Evolutionary conservation across 176 grass and related monocot species (phyloP).

Genomic region (Alloteropsis semialata): DNA sequence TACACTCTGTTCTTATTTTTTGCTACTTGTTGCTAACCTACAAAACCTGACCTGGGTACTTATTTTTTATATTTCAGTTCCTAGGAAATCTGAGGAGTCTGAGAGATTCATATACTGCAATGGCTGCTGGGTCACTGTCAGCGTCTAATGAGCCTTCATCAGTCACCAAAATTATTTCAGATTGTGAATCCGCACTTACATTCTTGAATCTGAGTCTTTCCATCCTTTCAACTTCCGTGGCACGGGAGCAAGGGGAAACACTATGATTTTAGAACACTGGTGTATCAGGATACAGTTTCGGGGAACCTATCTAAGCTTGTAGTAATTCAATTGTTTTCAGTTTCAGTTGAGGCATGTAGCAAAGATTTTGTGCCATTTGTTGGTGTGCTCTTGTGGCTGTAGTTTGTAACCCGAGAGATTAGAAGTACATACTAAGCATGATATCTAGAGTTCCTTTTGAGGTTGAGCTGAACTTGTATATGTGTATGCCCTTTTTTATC

Average conservation of each 20-base stretch:
- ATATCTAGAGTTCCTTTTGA: neutral
- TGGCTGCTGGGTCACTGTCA: slow-evolving; percentile 72
- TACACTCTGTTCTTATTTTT: neutral
- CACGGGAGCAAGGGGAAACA: slow-evolving; percentile 70
- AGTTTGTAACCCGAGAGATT: neutral
- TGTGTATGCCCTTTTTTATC: neutral
- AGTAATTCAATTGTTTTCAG: neutral
- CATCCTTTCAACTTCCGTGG: slow-evolving; percentile 92
- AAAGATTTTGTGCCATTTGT: slow-evolving; percentile 6
- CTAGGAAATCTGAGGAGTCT: slow-evolving; percentile 88
- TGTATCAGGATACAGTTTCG: neutral
- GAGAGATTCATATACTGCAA: slow-evolving; percentile 79
- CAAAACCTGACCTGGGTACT: slow-evolving; percentile 8
- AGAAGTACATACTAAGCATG: neutral
- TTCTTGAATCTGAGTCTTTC: slow-evolving; percentile 91
- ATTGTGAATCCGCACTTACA: slow-evolving; percentile 91
- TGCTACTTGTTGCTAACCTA: neutral
- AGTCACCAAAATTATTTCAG: slow-evolving; percentile 82
- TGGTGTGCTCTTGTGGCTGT: neutral
- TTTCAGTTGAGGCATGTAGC: neutral
- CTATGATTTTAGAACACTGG: slow-evolving; percentile 31
- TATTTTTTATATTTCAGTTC: slow-evolving; percentile 57
- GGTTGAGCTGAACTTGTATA: neutral
- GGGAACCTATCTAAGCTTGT: slow-evolving; percentile 5
- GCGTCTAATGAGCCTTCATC: slow-evolving; percentile 80